Percentiles rank a stretch among this genome's conserved stretches.
phyloP scores from a whole-genome alignment of 805 yeast genomes.

The Zygosaccharomyces lentus region DNA sequence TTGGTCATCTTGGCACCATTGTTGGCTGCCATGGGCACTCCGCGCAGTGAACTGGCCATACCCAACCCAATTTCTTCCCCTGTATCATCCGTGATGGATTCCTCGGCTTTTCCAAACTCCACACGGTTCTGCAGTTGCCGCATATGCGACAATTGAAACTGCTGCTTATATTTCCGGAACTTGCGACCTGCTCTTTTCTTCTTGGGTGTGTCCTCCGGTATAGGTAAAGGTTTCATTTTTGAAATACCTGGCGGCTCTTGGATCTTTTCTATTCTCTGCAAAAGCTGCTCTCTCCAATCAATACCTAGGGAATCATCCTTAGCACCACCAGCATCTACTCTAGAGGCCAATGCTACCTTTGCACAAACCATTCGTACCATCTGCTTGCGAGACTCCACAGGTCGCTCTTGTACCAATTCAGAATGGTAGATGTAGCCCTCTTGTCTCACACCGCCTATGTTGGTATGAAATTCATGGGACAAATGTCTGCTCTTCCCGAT shows the following conservation, averaged over 20 bases:
- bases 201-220: slow-evolving; percentile 70
- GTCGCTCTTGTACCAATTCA: slow-evolving; percentile 54
- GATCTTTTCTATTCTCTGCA: slow-evolving; percentile 61
- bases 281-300: slow-evolving; percentile 57
- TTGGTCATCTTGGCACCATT: slow-evolving; percentile 60
- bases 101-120: slow-evolving; percentile 76
- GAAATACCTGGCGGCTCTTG: slow-evolving; percentile 64
- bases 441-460: slow-evolving; percentile 47
- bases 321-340: slow-evolving; percentile 59
- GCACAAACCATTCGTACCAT: slow-evolving; percentile 78
- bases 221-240: slow-evolving; percentile 65
- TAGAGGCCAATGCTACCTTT: slow-evolving; percentile 74
- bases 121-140: slow-evolving; percentile 80
- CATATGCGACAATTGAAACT: slow-evolving; percentile 73
- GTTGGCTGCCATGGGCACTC: slow-evolving; percentile 31
- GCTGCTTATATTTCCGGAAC: slow-evolving; percentile 73
- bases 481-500: slow-evolving; percentile 50
- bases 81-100: slow-evolving; percentile 52
- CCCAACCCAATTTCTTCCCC: slow-evolving; percentile 86
- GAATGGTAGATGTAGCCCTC: slow-evolving; percentile 66
- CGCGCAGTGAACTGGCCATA: slow-evolving; percentile 45
- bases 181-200: slow-evolving; percentile 85
- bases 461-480: slow-evolving; percentile 34
- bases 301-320: slow-evolving; percentile 52
- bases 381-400: slow-evolving; percentile 56